Conservation (phyloP, 257 asterid species). For the Solanum peruvianum region DNA sequence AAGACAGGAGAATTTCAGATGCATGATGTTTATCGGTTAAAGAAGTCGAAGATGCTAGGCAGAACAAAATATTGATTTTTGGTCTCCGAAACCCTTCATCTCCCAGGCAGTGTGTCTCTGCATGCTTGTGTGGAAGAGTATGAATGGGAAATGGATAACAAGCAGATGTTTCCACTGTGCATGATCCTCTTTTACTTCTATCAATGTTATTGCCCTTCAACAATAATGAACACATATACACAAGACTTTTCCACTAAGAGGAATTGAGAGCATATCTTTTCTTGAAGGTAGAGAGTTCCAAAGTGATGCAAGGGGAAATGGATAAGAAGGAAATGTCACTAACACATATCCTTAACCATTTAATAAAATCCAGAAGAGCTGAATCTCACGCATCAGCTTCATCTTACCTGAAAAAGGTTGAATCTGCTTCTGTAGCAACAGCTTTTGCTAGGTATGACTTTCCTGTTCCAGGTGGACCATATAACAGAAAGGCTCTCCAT, state of each 20-base stretch:
- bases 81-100: not conserved
- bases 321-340: not conserved
- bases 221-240: not conserved
- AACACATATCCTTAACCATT: not conserved
- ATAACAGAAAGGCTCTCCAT: slow-evolving; percentile 51
- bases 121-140: not conserved
- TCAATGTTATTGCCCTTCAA: not conserved
- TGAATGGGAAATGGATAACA: not conserved
- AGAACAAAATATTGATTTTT: not conserved
- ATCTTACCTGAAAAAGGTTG: slow-evolving; percentile 43
- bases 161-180: not conserved
- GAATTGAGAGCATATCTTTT: not conserved
- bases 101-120: not conserved
- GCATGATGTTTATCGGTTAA: not conserved
- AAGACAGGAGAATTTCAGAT: not conserved
- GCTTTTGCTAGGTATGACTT: slow-evolving; percentile 57
- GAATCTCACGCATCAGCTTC: not conserved
- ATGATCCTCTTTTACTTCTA: not conserved
- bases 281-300: not conserved
- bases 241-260: not conserved
- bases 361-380: not conserved
- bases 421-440: slow-evolving; percentile 56
- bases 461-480: slow-evolving; percentile 64
- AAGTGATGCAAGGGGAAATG: not conserved
- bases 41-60: not conserved